Conservation (phyloP, 371 early-diverging fungal species). For the Mortierella sp. region DNA sequence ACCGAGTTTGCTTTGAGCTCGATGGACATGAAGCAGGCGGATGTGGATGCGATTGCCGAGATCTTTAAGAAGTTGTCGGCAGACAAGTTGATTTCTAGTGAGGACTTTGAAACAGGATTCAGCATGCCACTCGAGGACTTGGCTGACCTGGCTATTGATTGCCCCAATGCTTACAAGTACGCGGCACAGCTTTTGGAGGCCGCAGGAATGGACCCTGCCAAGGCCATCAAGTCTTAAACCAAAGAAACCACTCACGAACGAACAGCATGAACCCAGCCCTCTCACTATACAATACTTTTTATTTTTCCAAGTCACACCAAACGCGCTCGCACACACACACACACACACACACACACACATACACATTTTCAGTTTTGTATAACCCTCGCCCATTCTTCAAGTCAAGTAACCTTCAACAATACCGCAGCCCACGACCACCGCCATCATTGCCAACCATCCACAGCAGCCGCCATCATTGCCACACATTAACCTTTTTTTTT, state of each 20-base stretch:
- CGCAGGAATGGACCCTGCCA: slow-evolving; percentile 62
- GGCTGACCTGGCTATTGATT: slow-evolving; percentile 85
- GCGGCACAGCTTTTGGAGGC: slow-evolving; percentile 72
- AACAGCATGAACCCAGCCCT: neutral
- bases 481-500: too few species aligned
- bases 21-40: slow-evolving; percentile 68
- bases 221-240: slow-evolving; percentile 58
- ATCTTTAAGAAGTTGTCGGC: slow-evolving; percentile 61
- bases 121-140: slow-evolving; percentile 69
- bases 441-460: neutral
- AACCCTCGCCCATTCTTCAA: too few species aligned
- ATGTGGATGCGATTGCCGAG: slow-evolving; percentile 64
- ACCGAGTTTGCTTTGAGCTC: slow-evolving; percentile 59
- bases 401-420: too few species aligned
- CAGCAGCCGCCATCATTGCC: neutral
- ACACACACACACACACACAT: neutral
- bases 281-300: neutral
- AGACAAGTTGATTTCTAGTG: slow-evolving; percentile 55
- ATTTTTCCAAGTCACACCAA: neutral
- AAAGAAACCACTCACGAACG: neutral
- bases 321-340: neutral
- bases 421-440: neutral
- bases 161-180: slow-evolving; percentile 78
- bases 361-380: neutral
- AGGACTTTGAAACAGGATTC: slow-evolving; percentile 64